Conservation (phyloP, 306 rosid species). For the Vigna trinervia region DNA sequence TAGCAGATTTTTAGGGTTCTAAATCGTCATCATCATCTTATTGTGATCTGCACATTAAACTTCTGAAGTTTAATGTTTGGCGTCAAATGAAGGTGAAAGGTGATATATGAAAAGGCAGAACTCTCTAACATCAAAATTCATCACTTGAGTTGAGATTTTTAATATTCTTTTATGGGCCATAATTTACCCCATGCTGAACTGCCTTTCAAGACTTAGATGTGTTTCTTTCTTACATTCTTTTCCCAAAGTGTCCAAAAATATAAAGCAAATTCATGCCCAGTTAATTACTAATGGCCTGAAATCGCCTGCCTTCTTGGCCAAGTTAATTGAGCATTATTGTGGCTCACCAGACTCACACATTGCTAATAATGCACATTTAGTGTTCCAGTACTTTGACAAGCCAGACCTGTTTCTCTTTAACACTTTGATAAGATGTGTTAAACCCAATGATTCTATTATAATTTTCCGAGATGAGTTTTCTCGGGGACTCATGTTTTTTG, state of each 20-base stretch:
- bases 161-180: not conserved
- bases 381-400: slow-evolving; percentile 48
- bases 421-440: slow-evolving; percentile 68
- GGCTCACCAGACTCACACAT: slow-evolving; percentile 39
- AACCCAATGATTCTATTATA: slow-evolving; percentile 56
- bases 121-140: slow-evolving; percentile 2
- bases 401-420: slow-evolving; percentile 65
- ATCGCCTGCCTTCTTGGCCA: slow-evolving; percentile 57
- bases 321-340: slow-evolving; percentile 62
- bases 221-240: slow-evolving; percentile 46
- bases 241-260: slow-evolving; percentile 48
- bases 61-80: not conserved
- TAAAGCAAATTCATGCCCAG: slow-evolving; percentile 70
- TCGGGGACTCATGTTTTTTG: slow-evolving; percentile 52
- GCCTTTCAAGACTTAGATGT: slow-evolving; percentile 57
- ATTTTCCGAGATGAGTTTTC: slow-evolving; percentile 60
- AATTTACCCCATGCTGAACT: slow-evolving; percentile 42
- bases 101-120: not conserved
- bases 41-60: not conserved
- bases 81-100: slow-evolving; percentile 23
- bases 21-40: not conserved
- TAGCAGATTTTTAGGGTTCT: slow-evolving; percentile 7
- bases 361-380: slow-evolving; percentile 55
- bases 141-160: not conserved
- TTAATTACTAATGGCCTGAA: slow-evolving; percentile 64